These are phyloP conservation scores for Xerocomellus dryophilus DNA, from an alignment of 768 basidiomycete genomes.

Conservation along the genomic window DNA sequence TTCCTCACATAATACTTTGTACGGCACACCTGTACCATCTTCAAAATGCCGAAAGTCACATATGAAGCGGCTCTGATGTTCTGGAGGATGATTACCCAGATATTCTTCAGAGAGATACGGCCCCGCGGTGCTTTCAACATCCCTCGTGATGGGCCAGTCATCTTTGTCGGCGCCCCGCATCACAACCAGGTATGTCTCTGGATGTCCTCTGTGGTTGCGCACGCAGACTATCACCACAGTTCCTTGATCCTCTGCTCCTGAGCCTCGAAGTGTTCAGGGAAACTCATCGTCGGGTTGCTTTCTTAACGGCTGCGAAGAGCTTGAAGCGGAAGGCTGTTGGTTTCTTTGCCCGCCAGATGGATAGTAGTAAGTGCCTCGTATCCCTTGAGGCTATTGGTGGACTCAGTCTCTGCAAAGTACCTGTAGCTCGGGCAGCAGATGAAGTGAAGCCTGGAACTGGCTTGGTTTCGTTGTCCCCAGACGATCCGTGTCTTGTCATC, in stretches of 20 bases:
- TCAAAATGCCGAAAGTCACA: conserved; percentile 27
- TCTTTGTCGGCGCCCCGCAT: conserved; percentile 92
- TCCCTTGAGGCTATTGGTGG: neutral
- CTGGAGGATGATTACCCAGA: conserved; percentile 81
- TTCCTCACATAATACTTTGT: conserved; percentile 3
- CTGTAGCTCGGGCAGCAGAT: conserved; percentile 90
- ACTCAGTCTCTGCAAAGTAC: conserved; percentile 52
- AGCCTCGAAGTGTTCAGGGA: conserved; percentile 84
- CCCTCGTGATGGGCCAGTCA: conserved; percentile 83
- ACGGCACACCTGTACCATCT: conserved; percentile 2
- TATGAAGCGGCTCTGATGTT: conserved; percentile 82
- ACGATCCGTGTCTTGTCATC: conserved; percentile 77
- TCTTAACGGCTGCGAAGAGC: conserved; percentile 87
- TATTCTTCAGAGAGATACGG: conserved; percentile 96
- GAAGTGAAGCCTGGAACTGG: conserved; percentile 75
- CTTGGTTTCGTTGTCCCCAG: conserved; percentile 60
- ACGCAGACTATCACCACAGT: conserved; percentile 46
- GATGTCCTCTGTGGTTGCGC: conserved; percentile 3
- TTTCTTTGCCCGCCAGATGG: conserved; percentile 77
- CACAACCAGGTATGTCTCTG: conserved; percentile 69
- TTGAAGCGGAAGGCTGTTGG: conserved; percentile 79
- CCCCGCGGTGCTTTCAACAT: conserved; percentile 94
- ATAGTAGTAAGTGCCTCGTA: conserved; percentile 62
- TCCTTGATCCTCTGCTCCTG: conserved; percentile 86
- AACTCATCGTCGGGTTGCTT: conserved; percentile 75